Conservation (phyloP, 768 basidiomycete genomes). For the Suillus plorans region DNA sequence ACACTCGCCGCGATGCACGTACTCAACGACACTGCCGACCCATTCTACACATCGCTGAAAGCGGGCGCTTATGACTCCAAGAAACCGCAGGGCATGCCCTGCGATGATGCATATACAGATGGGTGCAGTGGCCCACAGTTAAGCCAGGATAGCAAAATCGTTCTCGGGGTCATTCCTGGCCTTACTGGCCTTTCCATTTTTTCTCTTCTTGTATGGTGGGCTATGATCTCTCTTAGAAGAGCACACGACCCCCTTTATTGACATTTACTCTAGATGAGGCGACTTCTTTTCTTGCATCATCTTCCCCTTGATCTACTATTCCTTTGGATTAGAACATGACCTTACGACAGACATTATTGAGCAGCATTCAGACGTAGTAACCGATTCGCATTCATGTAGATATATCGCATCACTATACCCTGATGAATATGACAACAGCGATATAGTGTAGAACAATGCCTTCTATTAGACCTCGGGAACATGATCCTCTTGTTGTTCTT, state of each 20-base stretch:
- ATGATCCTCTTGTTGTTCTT: slow-evolving; percentile 87
- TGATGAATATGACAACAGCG: not conserved
- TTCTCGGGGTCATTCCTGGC: slow-evolving; percentile 64
- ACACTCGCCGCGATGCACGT: slow-evolving; percentile 79
- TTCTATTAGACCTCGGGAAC: slow-evolving; percentile 70
- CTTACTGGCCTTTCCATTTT: slow-evolving; percentile 61
- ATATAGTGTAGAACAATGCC: not conserved
- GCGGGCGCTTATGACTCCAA: slow-evolving; percentile 64
- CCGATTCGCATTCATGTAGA: slow-evolving; percentile 1
- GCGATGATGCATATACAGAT: slow-evolving; percentile 65
- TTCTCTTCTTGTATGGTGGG: slow-evolving; percentile 39
- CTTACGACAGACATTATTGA: not conserved
- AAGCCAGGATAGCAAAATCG: slow-evolving; percentile 62
- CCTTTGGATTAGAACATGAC: not conserved
- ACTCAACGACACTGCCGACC: slow-evolving; percentile 66
- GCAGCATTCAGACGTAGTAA: not conserved
- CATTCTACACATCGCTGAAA: slow-evolving; percentile 72
- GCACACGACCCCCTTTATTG: not conserved
- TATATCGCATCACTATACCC: slow-evolving; percentile 4
- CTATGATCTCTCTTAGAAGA: slow-evolving; percentile 12
- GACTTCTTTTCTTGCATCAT: not conserved
- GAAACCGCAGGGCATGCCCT: slow-evolving; percentile 69
- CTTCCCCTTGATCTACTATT: not conserved
- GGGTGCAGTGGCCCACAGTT: slow-evolving; percentile 54
- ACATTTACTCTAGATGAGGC: not conserved